Percentiles rank a stretch among this genome's conserved stretches.
phyloP scores from a whole-genome alignment of 345 rosid genomes.

The Citrus medica region DNA sequence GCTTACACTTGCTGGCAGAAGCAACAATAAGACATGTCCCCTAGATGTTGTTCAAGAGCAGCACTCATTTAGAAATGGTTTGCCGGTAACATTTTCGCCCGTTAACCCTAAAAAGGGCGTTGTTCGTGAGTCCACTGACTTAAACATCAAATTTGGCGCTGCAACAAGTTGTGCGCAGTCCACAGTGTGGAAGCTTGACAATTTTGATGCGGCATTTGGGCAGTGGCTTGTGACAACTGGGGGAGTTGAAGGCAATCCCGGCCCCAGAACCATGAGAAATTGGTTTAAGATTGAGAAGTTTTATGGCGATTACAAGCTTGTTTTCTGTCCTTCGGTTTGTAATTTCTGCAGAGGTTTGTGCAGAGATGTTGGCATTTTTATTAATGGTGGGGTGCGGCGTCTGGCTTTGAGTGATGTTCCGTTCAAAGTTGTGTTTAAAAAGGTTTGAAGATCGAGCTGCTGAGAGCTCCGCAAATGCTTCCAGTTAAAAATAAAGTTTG shows the following conservation, averaged over 20 bases:
- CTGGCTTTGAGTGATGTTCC: slow-evolving; percentile 42
- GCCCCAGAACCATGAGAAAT: slow-evolving; percentile 26
- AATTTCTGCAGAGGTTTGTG: no score
- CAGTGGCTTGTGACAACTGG: background rate
- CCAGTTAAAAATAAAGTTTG: no score
- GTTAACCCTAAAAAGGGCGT: slow-evolving; percentile 22
- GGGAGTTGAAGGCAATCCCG: slow-evolving; percentile 61
- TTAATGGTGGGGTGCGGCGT: no score
- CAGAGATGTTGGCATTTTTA: no score
- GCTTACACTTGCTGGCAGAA: slow-evolving; percentile 26
- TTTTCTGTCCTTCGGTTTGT: no score
- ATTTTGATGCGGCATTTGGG: no score
- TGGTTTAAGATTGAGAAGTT: no score
- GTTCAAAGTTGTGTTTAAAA: slow-evolving; percentile 48
- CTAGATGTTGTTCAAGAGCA: slow-evolving; percentile 32
- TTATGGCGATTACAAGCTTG: no score
- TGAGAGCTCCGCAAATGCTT: no score
- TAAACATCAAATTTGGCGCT: no score
- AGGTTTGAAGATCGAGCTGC: slow-evolving; percentile 23
- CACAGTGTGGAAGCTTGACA: no score
- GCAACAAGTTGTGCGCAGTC: no score
- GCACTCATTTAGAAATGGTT: slow-evolving; percentile 20
- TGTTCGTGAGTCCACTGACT: slow-evolving; percentile 14
- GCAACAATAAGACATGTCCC: slow-evolving; percentile 26
- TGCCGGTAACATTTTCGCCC: slow-evolving; percentile 30